A percentile compares a stretch with the other conserved stretches of the same genome.
Conservation (phyloP, 2,329 filamentous ascomycete species). For the Tolypocladium capitatum region DNA sequence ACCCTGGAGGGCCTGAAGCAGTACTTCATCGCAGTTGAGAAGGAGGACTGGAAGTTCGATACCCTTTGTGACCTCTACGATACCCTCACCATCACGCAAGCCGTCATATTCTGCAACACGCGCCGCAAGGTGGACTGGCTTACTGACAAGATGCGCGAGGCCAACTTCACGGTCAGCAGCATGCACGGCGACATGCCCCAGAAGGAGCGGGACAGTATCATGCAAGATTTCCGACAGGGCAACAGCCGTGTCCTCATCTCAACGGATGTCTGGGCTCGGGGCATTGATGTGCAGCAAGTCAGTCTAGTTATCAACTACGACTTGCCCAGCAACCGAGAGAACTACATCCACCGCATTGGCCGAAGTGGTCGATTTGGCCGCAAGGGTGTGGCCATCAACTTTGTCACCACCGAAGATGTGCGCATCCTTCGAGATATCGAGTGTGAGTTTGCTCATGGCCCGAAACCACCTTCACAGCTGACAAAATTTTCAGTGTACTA, state of each 20-base stretch:
- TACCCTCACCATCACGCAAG: constrained; percentile 94
- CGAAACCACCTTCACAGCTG: constrained; percentile 11
- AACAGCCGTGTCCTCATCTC: constrained; percentile 94
- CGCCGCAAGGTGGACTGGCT: constrained; percentile 98
- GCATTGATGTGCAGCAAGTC: constrained; percentile 98
- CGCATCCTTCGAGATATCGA: constrained; percentile 96
- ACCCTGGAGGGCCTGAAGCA: constrained; percentile 96
- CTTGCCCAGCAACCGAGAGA: constrained; percentile 94
- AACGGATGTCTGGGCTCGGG: constrained; percentile 94
- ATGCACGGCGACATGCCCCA: constrained; percentile 99
- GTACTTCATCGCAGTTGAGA: constrained; percentile 98
- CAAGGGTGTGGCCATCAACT: constrained; percentile 99
- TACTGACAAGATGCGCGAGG: constrained; percentile 97
- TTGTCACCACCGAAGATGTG: constrained; percentile 95
- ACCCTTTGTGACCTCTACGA: constrained; percentile 98
- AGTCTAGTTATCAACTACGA: constrained; percentile 99
- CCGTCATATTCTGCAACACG: constrained; percentile 99
- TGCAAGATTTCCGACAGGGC: constrained; percentile 96
- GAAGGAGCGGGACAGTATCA: constrained; percentile 95
- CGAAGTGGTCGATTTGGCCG: constrained; percentile 89
- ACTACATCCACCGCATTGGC: constrained; percentile 98
- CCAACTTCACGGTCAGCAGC: constrained; percentile 94
- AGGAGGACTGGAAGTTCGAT: constrained; percentile 99
- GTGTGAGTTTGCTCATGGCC: constrained; percentile 38
- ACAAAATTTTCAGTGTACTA: constrained; percentile 57